phyloP scores from a whole-genome alignment of 1,284 basidiomycete genomes.

The Xanthoconium separans region DNA sequence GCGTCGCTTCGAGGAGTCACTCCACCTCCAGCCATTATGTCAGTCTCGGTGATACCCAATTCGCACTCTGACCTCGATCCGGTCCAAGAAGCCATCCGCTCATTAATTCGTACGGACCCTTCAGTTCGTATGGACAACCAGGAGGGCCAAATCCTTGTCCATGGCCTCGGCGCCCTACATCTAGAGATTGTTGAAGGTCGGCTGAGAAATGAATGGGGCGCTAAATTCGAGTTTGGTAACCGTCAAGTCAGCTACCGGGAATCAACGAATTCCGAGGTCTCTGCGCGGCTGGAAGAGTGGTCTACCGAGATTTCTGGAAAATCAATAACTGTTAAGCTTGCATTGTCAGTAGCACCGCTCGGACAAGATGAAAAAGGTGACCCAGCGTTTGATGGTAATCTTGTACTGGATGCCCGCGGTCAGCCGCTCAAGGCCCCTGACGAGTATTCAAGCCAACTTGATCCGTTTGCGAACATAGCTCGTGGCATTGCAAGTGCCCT shows the following conservation, averaged over 20 bases:
- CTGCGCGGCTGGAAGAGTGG: conserved; percentile 45
- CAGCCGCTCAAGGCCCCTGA: conserved; percentile 55
- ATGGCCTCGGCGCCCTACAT: conserved; percentile 84
- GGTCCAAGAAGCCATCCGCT: conserved; percentile 72
- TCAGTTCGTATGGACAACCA: conserved; percentile 75
- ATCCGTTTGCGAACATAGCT: conserved; percentile 51
- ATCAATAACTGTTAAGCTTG: conserved; percentile 44
- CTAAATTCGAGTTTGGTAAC: conserved; percentile 72
- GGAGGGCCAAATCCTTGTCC: conserved; percentile 81
- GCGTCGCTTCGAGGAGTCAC: conserved; percentile 63
- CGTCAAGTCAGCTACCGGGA: conserved; percentile 83
- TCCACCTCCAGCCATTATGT: conserved; percentile 76
- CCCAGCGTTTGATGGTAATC: conserved; percentile 70
- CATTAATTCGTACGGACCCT: conserved; percentile 83
- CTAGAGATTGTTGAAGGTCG: conserved; percentile 85
- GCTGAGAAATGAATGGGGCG: conserved; percentile 78
- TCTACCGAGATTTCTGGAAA: conserved; percentile 61
- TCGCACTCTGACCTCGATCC: conserved; percentile 78
- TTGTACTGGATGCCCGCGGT: conserved; percentile 56
- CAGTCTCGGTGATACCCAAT: conserved; percentile 76
- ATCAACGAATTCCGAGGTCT: conserved; percentile 47
- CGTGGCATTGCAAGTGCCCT: conserved; percentile 68
- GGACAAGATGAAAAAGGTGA: conserved; percentile 57
- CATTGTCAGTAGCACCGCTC: conserved; percentile 54
- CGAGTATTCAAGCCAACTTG: conserved; percentile 41